Base-by-base conservation (phyloP, 805 yeast species). In the Wickerhamiella sorbophila region DNA sequence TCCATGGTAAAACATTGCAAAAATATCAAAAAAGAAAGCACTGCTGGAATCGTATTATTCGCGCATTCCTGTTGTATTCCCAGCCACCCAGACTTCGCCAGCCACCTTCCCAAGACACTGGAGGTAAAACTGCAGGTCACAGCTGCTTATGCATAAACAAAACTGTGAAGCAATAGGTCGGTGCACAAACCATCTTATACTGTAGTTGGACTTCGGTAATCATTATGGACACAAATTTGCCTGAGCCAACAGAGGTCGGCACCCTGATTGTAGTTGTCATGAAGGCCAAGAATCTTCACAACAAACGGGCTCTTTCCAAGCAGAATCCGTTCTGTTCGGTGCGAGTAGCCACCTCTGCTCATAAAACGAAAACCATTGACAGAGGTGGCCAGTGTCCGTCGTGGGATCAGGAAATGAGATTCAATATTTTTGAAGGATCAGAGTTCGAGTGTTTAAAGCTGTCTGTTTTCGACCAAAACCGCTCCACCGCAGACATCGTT, bases 371-470 rank as follows among this genome's bases (percentile, higher is more conserved):
- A 29, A 70, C 84, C 0, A 76, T 82, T 45, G 71, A 74, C 40
- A 65, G 97, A 50, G 98, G 95, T 1, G 98, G 98, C 1, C 98
- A 91, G 57, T 80, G 83, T 4, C 98, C 98, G 1, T 72, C 67
- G 17, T 91, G 96, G 84, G 64, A 61, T 45, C 58, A 60, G 36
- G 65, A 62, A 44, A 55, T 53, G 17, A 51, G 65, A n/a, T 62
- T 58, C 50, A 47, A 50, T 21, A 49, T 61, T 24, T 22, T 36
- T 22, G 47, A 47, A 20, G 52, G 51, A 17, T 45, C 47, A 16
- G 65, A 61, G 21, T 74, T 70, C 39, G 79, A 85, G 1, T 46
- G 67, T 0, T 58, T 91, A 62, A 74, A 75, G 46, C 64, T 91
- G 2, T 83, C 82, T 31, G 76, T 86, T 1, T 72, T 86, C 48